Evolutionary conservation across 306 rosid genomes (phyloP).

Genomic region (Vigna unguiculata): DNA sequence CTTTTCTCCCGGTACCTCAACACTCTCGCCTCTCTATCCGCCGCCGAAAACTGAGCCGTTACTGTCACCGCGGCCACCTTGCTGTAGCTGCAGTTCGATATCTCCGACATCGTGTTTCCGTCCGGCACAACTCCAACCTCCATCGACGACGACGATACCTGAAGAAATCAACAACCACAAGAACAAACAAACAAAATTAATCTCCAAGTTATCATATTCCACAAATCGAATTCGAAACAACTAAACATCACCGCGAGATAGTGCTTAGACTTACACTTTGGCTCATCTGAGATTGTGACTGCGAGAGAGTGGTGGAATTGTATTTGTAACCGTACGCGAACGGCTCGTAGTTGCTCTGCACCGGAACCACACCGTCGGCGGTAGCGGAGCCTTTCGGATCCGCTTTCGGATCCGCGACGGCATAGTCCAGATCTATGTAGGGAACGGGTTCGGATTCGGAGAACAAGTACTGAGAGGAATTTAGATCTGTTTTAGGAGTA

Average conservation of each 20-base stretch:
- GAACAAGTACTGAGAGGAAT: conserved; percentile 60
- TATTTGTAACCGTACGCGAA: conserved; percentile 57
- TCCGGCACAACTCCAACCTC: conserved; percentile 92
- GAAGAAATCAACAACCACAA: conserved; percentile 1
- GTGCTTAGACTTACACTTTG: conserved; percentile 71
- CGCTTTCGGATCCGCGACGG: conserved; percentile 58
- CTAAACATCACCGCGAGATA: background rate
- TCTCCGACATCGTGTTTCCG: conserved; percentile 60
- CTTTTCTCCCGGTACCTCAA: conserved; percentile 98
- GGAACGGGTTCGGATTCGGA: conserved; percentile 74
- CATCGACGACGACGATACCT: conserved; percentile 89
- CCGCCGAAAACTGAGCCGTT: conserved; percentile 67
- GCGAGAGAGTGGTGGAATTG: conserved; percentile 31
- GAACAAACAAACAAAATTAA: background rate
- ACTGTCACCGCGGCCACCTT: conserved; percentile 55
- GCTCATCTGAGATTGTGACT: conserved; percentile 54
- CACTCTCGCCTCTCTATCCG: conserved; percentile 91
- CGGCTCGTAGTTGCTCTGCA: conserved; percentile 63
- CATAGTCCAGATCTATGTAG: conserved; percentile 79
- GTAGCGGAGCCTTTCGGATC: conserved; percentile 74
- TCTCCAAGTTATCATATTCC: background rate
- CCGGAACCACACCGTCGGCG: conserved; percentile 85
- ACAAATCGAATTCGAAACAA: background rate
- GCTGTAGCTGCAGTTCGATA: conserved; percentile 54
- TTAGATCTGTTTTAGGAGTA: conserved; percentile 66